Percentiles rank a stretch among this genome's conserved stretches.
phyloP scores from a whole-genome alignment of 106 monocot species.

The Xerophyta viscosa region DNA sequence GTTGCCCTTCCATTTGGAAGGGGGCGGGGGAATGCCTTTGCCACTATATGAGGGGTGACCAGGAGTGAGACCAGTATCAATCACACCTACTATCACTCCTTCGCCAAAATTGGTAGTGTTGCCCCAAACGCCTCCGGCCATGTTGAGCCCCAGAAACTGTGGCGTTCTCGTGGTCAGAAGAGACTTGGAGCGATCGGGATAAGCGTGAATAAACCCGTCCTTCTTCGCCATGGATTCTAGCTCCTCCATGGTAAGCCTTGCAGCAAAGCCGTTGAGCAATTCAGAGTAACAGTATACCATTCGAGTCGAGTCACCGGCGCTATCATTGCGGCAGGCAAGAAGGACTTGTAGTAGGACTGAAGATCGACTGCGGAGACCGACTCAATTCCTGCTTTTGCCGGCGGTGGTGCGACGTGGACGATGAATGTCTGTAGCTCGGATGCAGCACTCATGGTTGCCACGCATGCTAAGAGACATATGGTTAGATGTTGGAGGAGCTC shows the following conservation, averaged over 20 bases:
- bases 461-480: no score
- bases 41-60: conserved; percentile 14
- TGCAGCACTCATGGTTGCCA: no score
- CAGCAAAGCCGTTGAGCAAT: background rate
- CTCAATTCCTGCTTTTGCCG: no score
- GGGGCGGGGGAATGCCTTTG: conserved; percentile 7
- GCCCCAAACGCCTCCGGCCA: background rate
- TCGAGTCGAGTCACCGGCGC: background rate
- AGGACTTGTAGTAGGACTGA: no score
- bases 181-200: no score
- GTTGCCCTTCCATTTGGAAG: conserved; percentile 19
- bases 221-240: background rate
- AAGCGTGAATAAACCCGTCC: no score
- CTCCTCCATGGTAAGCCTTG: background rate
- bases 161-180: no score
- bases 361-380: no score
- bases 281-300: background rate
- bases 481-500: no score
- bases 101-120: conserved; percentile 7
- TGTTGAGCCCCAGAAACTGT: no score
- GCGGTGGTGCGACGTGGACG: conserved; percentile 1
- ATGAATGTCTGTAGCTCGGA: no score
- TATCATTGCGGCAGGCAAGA: no score
- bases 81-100: conserved; percentile 16
- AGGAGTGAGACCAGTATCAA: conserved; percentile 4